These are phyloP conservation scores for Cladochytrium replicatum DNA, from an alignment of 192 early-diverging fungal genomes.

Conservation along the genomic window DNA sequence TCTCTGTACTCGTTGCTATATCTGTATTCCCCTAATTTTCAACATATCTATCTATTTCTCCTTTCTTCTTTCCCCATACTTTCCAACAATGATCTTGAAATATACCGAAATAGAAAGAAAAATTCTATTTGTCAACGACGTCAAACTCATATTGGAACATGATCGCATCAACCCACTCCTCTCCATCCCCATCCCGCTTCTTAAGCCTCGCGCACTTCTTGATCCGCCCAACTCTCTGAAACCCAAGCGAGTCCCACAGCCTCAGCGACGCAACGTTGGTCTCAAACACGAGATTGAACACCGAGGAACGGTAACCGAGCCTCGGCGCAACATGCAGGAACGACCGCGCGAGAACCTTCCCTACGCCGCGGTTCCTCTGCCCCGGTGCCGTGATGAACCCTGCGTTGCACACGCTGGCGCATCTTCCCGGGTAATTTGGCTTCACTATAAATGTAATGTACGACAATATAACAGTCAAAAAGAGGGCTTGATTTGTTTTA, in stretches of 20 bases:
- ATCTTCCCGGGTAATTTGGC: conserved; percentile 71
- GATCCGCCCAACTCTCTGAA: conserved; percentile 55
- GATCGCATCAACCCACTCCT: conserved; percentile 57
- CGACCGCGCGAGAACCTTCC: conserved; percentile 47
- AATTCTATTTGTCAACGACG: too few relatives aligned
- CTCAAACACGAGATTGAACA: conserved; percentile 76
- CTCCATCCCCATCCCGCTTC: conserved; percentile 6
- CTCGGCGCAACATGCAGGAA: conserved; percentile 52
- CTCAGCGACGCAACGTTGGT: conserved; percentile 53
- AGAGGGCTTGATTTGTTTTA: too few relatives aligned
- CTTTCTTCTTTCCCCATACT: too few relatives aligned
- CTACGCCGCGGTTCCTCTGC: conserved; percentile 46
- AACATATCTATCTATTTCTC: too few relatives aligned
- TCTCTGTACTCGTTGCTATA: too few relatives aligned
- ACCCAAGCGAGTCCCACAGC: conserved; percentile 56
- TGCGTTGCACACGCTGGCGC: conserved; percentile 61
- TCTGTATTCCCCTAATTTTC: not conserved
- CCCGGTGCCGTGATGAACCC: conserved; percentile 52
- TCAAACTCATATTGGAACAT: conserved; percentile 72
- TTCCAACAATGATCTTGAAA: too few relatives aligned
- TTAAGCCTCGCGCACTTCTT: conserved; percentile 53
- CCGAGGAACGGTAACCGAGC: conserved; percentile 59
- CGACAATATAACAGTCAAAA: too few relatives aligned
- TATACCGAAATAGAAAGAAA: too few relatives aligned
- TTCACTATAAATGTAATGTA: conserved; percentile 71